These are phyloP conservation scores for Didymella pinodella DNA, from an alignment of 2,329 filamentous ascomycete genomes.

Conservation along the genomic window DNA sequence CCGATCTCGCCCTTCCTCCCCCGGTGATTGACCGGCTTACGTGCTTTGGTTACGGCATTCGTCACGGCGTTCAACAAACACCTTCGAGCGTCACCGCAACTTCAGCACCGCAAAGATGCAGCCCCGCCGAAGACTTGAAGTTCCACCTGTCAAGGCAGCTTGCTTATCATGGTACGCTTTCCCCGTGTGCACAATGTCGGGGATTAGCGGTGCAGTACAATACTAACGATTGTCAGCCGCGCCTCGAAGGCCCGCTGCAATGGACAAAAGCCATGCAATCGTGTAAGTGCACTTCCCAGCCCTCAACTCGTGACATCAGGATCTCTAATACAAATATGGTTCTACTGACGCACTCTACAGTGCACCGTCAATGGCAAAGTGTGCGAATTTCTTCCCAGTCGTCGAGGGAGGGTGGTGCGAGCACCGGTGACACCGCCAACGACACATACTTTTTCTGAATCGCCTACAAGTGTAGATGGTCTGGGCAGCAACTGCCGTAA, in stretches of 20 bases:
- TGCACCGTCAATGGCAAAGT: slow-evolving; percentile 6
- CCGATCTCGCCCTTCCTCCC: neutral
- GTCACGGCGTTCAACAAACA: slow-evolving; percentile 3
- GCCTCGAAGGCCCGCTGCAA: slow-evolving; percentile 20
- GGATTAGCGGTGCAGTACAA: neutral
- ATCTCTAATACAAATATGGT: too few relatives aligned
- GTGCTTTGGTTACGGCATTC: slow-evolving; percentile 4
- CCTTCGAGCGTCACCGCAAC: neutral
- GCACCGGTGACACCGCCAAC: slow-evolving; percentile 11
- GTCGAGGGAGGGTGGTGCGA: slow-evolving; percentile 11
- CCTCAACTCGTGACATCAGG: neutral
- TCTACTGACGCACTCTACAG: neutral
- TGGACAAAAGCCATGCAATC: slow-evolving; percentile 14
- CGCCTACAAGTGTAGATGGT: slow-evolving; percentile 4
- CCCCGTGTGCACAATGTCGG: too few relatives aligned
- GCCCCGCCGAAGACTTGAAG: slow-evolving; percentile 12
- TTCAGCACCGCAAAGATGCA: slow-evolving; percentile 3
- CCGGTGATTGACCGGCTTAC: slow-evolving; percentile 2
- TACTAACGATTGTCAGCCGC: slow-evolving; percentile 10
- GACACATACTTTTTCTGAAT: neutral
- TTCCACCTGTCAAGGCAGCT: slow-evolving; percentile 17
- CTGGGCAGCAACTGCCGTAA: neutral
- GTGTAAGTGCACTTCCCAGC: neutral
- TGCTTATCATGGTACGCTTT: slow-evolving; percentile 18
- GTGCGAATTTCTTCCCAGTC: slow-evolving; percentile 15